Evolutionary conservation across 345 rosid species (phyloP).

Genomic region (Rubroshorea leprosula): DNA sequence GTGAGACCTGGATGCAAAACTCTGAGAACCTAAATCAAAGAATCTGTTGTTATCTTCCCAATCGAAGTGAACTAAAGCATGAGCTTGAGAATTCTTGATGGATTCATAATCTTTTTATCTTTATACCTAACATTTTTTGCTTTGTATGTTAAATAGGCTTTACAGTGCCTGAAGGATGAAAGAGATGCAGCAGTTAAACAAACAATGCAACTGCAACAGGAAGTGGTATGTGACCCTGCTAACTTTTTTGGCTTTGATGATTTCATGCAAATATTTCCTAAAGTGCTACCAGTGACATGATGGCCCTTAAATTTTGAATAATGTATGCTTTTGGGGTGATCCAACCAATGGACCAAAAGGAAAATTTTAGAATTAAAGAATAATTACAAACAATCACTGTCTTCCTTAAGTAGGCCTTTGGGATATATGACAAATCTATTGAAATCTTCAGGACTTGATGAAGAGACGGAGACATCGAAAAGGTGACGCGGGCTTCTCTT

Average conservation of each 20-base stretch:
- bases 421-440: no score
- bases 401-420: no score
- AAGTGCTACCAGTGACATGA: background rate
- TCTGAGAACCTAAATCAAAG: no score
- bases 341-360: no score
- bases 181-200: constrained; percentile 69
- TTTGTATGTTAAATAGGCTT: constrained; percentile 34
- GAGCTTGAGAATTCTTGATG: background rate
- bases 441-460: constrained; percentile 68
- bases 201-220: constrained; percentile 74
- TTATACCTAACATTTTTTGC: background rate
- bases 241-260: background rate
- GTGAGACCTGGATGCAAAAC: no score
- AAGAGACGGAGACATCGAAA: constrained; percentile 59
- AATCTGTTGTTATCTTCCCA: no score
- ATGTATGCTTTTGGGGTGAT: no score
- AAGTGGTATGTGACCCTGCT: constrained; percentile 44
- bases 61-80: background rate
- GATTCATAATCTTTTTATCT: background rate
- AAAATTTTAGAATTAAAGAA: no score
- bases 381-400: no score
- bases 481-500: constrained; percentile 50
- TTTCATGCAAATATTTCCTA: background rate
- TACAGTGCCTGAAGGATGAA: constrained; percentile 74
- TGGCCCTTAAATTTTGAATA: no score